Base-by-base conservation (phyloP, 2,329 filamentous ascomycete genomes). In the Cladophialophora bantiana region DNA sequence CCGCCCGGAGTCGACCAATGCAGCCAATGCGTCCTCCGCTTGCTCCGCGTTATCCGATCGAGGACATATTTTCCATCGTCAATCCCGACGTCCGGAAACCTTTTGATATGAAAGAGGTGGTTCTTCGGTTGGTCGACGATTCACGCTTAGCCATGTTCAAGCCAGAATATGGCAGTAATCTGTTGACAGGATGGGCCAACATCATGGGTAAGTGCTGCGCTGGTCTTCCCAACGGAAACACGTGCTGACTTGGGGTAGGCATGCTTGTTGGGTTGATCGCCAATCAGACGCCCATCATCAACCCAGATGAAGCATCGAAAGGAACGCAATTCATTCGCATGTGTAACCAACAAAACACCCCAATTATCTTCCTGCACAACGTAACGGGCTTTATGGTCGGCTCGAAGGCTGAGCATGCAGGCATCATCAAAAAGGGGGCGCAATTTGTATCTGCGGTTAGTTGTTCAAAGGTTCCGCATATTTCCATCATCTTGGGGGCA, bases 351-450 rank as follows among this genome's bases (percentile, higher is more conserved):
- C 61, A 78, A 76, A 75, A 75, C 32, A 76, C 70, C 0, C 80
- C 81, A 0, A 81, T 83, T 13, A 72, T 83, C 4, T 83, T 82
- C 72, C 71, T 83, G 0, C 81, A 83, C 70, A 83, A 83, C 52
- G 80, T 83, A 0, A 83, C 81, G 0, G 81, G 81, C 0, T 83
- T 83, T 73, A 83, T 83, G 81, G 81, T 83, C 3, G 81, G 81
- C 3, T 70, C 77, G 5, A 80, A 81, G 64, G 78, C 81, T 3
- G 81, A 83, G 59, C 79, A 79, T 58, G 76, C 77, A 0, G 78
- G 75, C 4, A 81, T 83, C 67, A 82, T 83, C 71, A 82, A 82
- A 57, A 74, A 74, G 42, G 81, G 81, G 7, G 81, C 81, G 0
- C 81, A 82, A 66, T 74, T 83, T 5, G 80, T 83, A 12, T 80